Evolutionary conservation across 225 moss, liverwort and hornwort species (phyloP).

Genomic region (Anthoceros angustus): DNA sequence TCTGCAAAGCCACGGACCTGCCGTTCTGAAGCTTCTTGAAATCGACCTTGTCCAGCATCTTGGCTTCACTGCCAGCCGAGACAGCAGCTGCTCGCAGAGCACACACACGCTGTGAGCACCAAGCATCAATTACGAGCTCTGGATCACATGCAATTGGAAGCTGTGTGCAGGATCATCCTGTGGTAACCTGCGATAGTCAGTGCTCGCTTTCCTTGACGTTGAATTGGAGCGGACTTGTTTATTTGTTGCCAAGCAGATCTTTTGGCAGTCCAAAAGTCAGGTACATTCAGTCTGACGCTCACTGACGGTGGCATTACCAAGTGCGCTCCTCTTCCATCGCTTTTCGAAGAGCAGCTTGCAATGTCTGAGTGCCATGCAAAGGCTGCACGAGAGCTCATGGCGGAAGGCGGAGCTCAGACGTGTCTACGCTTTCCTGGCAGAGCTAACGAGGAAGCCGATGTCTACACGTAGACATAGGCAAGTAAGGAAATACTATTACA

Average conservation of each 20-base stretch:
- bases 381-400: too few relatives aligned
- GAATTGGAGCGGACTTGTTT: not conserved
- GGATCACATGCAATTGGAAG: not conserved
- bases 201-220: not conserved
- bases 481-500: too few relatives aligned
- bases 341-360: not conserved
- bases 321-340: not conserved
- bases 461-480: too few relatives aligned
- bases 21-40: constrained; percentile 96
- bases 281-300: not conserved
- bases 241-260: not conserved
- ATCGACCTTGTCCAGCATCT: constrained; percentile 44
- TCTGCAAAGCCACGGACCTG: constrained; percentile 27
- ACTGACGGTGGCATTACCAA: not conserved
- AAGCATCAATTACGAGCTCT: not conserved
- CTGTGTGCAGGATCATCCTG: not conserved
- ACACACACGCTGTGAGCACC: not conserved
- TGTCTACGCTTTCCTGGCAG: too few relatives aligned
- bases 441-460: too few relatives aligned
- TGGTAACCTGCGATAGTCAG: not conserved
- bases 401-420: too few relatives aligned
- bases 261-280: not conserved
- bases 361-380: not conserved
- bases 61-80: constrained; percentile 54
- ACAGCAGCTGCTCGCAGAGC: constrained; percentile 34